Evolutionary conservation across 805 yeast genomes (phyloP).

Genomic region (Sugiyamaella lignohabitans): DNA sequence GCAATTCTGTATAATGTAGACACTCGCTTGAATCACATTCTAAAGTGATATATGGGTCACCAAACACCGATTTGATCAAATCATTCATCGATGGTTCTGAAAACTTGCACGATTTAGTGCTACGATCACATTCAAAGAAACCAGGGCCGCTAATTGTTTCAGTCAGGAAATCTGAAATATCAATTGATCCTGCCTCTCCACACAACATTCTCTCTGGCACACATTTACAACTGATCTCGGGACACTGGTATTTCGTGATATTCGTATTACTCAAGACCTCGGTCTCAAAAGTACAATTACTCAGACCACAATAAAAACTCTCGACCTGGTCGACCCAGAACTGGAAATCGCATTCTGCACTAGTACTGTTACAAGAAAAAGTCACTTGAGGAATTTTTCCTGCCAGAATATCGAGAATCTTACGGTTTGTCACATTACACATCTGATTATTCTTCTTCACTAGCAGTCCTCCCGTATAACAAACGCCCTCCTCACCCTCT

Average conservation of each 20-base stretch:
- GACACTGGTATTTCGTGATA: conserved; percentile 71
- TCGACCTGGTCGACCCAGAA: conserved; percentile 92
- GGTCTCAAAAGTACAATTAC: conserved; percentile 62
- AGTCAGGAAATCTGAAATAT: conserved; percentile 83
- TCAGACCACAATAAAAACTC: conserved; percentile 82
- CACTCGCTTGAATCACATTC: conserved; percentile 86
- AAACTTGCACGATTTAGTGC: conserved; percentile 58
- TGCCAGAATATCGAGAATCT: conserved; percentile 69
- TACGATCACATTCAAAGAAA: conserved; percentile 72
- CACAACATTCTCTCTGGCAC: conserved; percentile 89
- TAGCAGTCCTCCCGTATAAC: conserved; percentile 78
- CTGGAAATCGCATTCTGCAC: conserved; percentile 74
- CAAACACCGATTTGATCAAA: conserved; percentile 81
- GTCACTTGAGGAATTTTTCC: conserved; percentile 89
- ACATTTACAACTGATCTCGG: conserved; percentile 76
- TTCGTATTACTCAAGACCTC: conserved; percentile 40
- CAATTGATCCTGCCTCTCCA: conserved; percentile 91
- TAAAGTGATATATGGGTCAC: conserved; percentile 84
- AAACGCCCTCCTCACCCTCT: conserved; percentile 75
- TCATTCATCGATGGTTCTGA: conserved; percentile 97
- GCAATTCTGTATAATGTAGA: conserved; percentile 84
- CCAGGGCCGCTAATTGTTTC: conserved; percentile 94
- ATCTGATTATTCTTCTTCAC: conserved; percentile 78
- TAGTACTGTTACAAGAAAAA: conserved; percentile 71
- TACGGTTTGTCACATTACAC: conserved; percentile 88